A percentile compares a stretch with the other conserved stretches of the same genome.
phyloP scores from a whole-genome alignment of 306 rosid species.

The Casuarina equisetifolia region DNA sequence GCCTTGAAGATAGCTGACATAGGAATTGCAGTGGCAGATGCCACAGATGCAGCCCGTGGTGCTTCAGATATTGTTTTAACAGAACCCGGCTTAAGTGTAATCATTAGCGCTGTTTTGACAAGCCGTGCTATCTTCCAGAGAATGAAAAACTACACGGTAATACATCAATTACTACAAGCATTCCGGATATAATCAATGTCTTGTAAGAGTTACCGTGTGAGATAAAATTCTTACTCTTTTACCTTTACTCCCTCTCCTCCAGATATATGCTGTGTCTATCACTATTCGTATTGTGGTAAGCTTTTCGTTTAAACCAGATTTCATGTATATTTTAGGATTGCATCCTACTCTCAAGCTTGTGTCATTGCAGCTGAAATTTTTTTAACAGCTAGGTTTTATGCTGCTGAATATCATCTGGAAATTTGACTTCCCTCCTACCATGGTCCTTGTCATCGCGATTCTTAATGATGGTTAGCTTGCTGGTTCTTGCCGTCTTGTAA shows the following conservation, averaged over 20 bases:
- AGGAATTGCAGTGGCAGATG: conserved; percentile 77
- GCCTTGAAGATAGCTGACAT: conserved; percentile 80
- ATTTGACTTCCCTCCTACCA: conserved; percentile 77
- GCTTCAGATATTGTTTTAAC: conserved; percentile 82
- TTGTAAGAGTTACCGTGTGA: not conserved
- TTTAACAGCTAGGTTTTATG: conserved; percentile 55
- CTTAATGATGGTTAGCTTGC: conserved; percentile 70
- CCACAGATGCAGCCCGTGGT: conserved; percentile 72
- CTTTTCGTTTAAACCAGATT: not conserved
- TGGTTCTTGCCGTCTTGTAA: conserved; percentile 1
- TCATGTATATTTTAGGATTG: conserved; percentile 15
- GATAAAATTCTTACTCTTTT: conserved; percentile 12
- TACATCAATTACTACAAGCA: not conserved
- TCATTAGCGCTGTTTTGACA: conserved; percentile 74
- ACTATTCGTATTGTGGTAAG: conserved; percentile 83
- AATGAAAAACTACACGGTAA: conserved; percentile 82
- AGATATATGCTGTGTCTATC: conserved; percentile 84
- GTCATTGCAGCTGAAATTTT: conserved; percentile 20
- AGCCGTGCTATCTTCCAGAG: conserved; percentile 79
- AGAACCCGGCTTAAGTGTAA: conserved; percentile 80
- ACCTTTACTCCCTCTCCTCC: conserved; percentile 12
- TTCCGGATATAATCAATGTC: not conserved
- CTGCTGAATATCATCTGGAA: conserved; percentile 49
- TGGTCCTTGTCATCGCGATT: conserved; percentile 77
- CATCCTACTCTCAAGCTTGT: conserved; percentile 16